phyloP scores from a whole-genome alignment of 1,284 basidiomycete species.

The Lentinula novae-zelandiae region DNA sequence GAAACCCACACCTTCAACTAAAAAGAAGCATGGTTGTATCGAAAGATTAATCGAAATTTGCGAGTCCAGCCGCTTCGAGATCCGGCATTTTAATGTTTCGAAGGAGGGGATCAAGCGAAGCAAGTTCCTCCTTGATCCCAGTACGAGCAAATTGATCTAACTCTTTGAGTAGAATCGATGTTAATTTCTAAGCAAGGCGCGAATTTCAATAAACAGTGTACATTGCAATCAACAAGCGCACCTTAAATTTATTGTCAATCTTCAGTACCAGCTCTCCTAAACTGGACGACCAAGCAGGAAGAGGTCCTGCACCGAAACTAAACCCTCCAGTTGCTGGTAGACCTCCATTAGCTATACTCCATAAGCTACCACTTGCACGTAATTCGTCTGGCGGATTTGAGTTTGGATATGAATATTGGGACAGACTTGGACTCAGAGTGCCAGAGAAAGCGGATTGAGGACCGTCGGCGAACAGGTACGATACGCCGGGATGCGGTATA shows the following conservation, averaged over 20 bases:
- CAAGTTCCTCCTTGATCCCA: conserved; percentile 77
- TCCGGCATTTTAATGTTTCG: conserved; percentile 43
- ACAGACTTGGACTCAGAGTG: conserved; percentile 18
- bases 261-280: conserved; percentile 75
- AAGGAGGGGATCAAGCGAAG: conserved; percentile 73
- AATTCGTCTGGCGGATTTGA: conserved; percentile 22
- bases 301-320: conserved; percentile 45
- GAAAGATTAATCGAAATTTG: conserved; percentile 41
- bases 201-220: conserved; percentile 9
- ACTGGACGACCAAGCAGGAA: conserved; percentile 51
- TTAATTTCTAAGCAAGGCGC: conserved; percentile 63
- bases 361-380: conserved; percentile 53
- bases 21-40: neutral
- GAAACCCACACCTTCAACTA: neutral
- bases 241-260: conserved; percentile 80
- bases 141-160: conserved; percentile 76
- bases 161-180: conserved; percentile 70
- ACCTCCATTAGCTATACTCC: conserved; percentile 61
- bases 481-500: conserved; percentile 76
- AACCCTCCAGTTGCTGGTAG: conserved; percentile 23
- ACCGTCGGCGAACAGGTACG: conserved; percentile 60
- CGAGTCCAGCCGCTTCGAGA: conserved; percentile 29
- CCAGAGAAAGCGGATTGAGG: conserved; percentile 6
- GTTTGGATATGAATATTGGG: conserved; percentile 24
- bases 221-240: conserved; percentile 23